Conservation (phyloP, 73 alveolate species). For the Paramecium caudatum region DNA sequence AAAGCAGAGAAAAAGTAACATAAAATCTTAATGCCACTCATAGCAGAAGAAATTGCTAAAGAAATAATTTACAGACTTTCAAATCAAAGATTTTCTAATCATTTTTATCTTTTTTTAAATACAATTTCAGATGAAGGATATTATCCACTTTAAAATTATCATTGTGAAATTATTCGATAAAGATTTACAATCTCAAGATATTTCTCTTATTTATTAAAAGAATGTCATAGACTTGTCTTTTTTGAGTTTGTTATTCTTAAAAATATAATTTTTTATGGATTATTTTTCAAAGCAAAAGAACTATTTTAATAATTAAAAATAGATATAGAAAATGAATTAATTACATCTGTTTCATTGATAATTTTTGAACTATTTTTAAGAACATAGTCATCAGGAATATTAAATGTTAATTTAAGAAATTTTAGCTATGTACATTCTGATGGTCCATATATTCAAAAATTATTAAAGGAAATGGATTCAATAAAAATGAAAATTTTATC, state of each 20-base stretch:
- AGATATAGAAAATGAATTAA: conserved; percentile 52
- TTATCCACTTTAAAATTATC: conserved; percentile 56
- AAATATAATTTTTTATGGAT: conserved; percentile 58
- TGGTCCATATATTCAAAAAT: conserved; percentile 34
- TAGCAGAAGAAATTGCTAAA: conserved; percentile 53
- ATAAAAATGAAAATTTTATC: conserved; percentile 37
- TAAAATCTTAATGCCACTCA: not conserved
- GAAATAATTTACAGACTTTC: conserved; percentile 1
- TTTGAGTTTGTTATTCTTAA: conserved; percentile 25
- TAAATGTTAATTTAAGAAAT: conserved; percentile 22
- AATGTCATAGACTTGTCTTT: not conserved
- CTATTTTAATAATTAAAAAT: conserved; percentile 59
- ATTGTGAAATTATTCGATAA: conserved; percentile 21
- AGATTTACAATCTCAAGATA: conserved; percentile 1
- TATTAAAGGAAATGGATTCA: conserved; percentile 8
- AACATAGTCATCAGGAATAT: not conserved
- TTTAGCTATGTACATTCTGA: conserved; percentile 40
- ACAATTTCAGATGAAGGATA: conserved; percentile 41
- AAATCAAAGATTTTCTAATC: conserved; percentile 17
- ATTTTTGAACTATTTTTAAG: conserved; percentile 40
- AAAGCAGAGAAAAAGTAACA: conserved; percentile 19
- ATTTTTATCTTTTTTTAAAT: conserved; percentile 20
- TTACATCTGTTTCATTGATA: not conserved
- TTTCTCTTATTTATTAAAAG: conserved; percentile 21
- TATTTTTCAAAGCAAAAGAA: conserved; percentile 50